Base-by-base conservation (phyloP, 164 flowering plant genomes). In the Tinospora cordifolia region DNA sequence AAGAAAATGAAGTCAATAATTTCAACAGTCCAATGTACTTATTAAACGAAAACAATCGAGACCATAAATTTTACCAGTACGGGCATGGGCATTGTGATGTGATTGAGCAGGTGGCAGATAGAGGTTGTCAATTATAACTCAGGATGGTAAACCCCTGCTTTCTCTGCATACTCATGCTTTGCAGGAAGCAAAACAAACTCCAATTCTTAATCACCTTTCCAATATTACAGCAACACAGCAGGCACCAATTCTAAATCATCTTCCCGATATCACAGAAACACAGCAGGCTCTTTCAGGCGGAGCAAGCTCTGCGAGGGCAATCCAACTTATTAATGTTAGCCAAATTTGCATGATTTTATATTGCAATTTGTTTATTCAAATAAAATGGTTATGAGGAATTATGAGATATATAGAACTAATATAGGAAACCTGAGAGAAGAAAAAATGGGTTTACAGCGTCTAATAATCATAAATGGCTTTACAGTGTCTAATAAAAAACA, bases 191-290 rank as follows among this genome's bases (percentile, higher is more conserved):
- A 71, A 47, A 89, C 84, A 71, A 85, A 82, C 68, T 86, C 84
- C 63, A 92, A 67, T 36, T 78, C 75, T 38, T 73, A 54, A 69
- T 93, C 97, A 44, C 76, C 87, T 76, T 87, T 73, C 58, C 97
- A 95, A 71, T 97, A 93, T 46, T 96, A 89, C 79, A 93, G 74
- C 57, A n/a, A n/a, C n/a, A n/a, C n/a, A n/a, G n/a, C n/a, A n/a
- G n/a, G n/a, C n/a, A n/a, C n/a, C n/a, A n/a, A n/a, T n/a, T n/a
- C n/a, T n/a, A n/a, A n/a, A 65, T 92, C 97, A 51, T 76, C 87
- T 75, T 89, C 71, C 60, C 97, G 91, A 71, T 97, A 92, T 21
- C 97, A 89, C 78, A 92, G 71, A 51, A 92, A 74, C 57, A 89
- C 93, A 71, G 92, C 80, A 36, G 97, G 91, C 74, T 92, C 98